Conservation (phyloP, 2,329 filamentous ascomycete species). For the Geoglossum cookeanum region DNA sequence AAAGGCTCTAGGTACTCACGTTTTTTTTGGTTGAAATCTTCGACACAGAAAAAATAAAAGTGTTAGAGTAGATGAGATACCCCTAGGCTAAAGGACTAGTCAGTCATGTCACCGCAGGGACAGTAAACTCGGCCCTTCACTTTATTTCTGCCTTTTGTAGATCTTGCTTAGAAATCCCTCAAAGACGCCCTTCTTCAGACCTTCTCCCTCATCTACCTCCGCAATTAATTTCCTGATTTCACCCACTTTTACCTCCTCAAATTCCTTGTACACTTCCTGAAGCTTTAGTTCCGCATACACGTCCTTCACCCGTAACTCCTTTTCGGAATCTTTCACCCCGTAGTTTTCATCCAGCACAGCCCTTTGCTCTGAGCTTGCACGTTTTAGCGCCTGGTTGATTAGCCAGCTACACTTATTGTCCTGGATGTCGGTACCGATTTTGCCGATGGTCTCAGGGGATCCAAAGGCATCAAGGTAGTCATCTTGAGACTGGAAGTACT, state of each 20-base stretch:
- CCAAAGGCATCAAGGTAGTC: conserved; percentile 98
- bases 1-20: no score
- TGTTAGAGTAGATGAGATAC: no score
- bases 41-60: no score
- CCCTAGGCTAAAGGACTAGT: not conserved
- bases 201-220: conserved; percentile 65
- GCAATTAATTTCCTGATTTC: conserved; percentile 61
- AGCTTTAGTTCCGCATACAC: conserved; percentile 74
- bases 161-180: conserved; percentile 87
- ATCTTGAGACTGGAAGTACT: conserved; percentile 98
- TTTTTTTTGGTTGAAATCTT: no score
- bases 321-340: conserved; percentile 68
- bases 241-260: conserved; percentile 72
- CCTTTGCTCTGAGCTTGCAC: conserved; percentile 68
- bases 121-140: not conserved
- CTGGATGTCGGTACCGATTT: conserved; percentile 96
- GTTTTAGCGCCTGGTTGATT: conserved; percentile 77
- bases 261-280: conserved; percentile 65
- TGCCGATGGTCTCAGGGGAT: conserved; percentile 79
- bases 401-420: conserved; percentile 99
- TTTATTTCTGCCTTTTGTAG: conserved; percentile 91
- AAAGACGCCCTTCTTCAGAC: conserved; percentile 79
- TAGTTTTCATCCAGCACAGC: conserved; percentile 82
- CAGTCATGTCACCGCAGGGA: not conserved
- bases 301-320: conserved; percentile 74